phyloP scores from a whole-genome alignment of 2,329 filamentous ascomycete genomes.

The Passalora sequoiae region DNA sequence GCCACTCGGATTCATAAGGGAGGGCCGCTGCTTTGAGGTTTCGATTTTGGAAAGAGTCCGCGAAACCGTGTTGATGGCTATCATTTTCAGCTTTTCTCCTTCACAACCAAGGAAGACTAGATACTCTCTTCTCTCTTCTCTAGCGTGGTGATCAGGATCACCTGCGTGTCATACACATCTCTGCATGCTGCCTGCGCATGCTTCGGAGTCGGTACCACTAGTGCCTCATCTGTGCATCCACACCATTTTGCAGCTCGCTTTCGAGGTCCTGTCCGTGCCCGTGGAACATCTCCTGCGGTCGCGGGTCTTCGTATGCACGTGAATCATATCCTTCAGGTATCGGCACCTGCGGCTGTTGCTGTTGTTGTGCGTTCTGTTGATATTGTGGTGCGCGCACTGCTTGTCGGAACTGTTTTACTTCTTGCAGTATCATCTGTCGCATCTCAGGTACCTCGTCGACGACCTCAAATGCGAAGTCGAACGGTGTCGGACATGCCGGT shows the following conservation, averaged over 20 bases:
- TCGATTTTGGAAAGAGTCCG: too few species aligned
- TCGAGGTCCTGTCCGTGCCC: constrained; percentile 59
- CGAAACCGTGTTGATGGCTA: too few species aligned
- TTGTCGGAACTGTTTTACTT: constrained; percentile 78
- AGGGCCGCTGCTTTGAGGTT: too few species aligned
- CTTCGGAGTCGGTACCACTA: neutral
- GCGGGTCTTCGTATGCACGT: constrained; percentile 56
- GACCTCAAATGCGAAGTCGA: constrained; percentile 98
- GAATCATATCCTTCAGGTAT: constrained; percentile 58
- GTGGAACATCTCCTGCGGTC: constrained; percentile 51
- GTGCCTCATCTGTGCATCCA: constrained; percentile 19
- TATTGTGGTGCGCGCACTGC: constrained; percentile 40
- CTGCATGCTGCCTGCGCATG: constrained; percentile 5
- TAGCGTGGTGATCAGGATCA: too few species aligned
- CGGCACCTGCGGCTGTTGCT: constrained; percentile 47
- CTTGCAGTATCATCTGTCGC: constrained; percentile 95
- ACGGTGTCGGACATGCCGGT: constrained; percentile 84
- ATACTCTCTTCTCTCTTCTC: too few species aligned
- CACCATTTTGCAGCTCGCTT: constrained; percentile 62
- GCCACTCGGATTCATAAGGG: too few species aligned
- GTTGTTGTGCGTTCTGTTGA: constrained; percentile 42
- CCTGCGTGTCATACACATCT: too few species aligned
- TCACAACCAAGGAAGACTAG: too few species aligned
- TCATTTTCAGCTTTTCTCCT: too few species aligned
- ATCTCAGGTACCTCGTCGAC: constrained; percentile 91